Evolutionary conservation across 2,329 filamentous ascomycete genomes (phyloP).

Genomic region (Exserohilum rostratum): DNA sequence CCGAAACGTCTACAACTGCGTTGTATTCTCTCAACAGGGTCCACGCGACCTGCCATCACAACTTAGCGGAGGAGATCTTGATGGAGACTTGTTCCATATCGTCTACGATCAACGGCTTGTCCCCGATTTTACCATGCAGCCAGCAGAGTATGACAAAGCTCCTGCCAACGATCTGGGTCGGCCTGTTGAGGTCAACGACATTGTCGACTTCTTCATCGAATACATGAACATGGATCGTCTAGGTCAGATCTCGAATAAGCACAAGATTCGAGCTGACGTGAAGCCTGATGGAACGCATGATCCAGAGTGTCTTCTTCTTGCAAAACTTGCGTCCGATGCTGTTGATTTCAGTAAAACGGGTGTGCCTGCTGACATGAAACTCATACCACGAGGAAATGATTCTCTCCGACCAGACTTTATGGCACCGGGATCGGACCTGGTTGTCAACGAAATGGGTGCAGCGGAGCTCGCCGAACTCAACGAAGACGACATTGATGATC

Average conservation of each 20-base stretch:
- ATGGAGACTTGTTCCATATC: conserved; percentile 81
- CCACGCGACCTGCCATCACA: conserved; percentile 76
- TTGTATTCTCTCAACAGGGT: conserved; percentile 78
- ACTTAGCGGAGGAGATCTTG: conserved; percentile 81
- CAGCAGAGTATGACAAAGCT: conserved; percentile 72
- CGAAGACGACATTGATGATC: conserved; percentile 47
- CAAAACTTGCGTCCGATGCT: conserved; percentile 46
- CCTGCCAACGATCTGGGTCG: conserved; percentile 65
- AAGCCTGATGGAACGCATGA: conserved; percentile 35
- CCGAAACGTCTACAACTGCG: conserved; percentile 69
- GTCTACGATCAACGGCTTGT: conserved; percentile 70
- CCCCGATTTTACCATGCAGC: conserved; percentile 52
- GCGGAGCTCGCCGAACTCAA: conserved; percentile 32
- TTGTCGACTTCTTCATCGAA: conserved; percentile 78
- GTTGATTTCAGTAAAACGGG: conserved; percentile 43
- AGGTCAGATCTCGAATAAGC: conserved; percentile 50
- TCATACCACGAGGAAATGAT: conserved; percentile 25
- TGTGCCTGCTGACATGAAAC: conserved; percentile 16
- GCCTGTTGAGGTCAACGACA: conserved; percentile 66
- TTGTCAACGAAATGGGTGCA: conserved; percentile 43
- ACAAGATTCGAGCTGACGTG: conserved; percentile 51
- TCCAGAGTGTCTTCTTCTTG: conserved; percentile 46
- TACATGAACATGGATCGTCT: conserved; percentile 53
- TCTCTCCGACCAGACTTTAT: conserved; percentile 59
- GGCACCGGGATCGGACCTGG: conserved; percentile 52